These are phyloP conservation scores for Auricularia sp. DNA, from an alignment of 768 basidiomycete genomes.

Conservation along the genomic window DNA sequence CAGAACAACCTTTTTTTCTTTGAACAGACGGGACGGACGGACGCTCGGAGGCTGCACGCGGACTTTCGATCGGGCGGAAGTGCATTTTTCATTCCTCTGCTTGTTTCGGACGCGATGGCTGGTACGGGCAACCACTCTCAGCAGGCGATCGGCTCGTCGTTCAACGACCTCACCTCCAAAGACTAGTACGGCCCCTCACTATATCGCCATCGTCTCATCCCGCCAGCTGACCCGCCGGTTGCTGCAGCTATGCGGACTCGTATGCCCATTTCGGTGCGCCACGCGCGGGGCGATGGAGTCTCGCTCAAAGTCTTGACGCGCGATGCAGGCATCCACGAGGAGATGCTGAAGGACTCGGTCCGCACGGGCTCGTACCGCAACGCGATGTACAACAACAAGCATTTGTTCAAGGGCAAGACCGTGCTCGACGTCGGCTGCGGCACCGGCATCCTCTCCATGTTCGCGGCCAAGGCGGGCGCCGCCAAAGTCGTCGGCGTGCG, in stretches of 20 bases:
- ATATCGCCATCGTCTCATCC: background rate
- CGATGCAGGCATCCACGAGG: conserved; percentile 83
- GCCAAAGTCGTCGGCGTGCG: conserved; percentile 86
- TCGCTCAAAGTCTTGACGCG: background rate
- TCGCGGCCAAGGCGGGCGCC: conserved; percentile 92
- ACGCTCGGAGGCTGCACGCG: no score
- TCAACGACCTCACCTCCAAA: background rate
- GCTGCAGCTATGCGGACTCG: conserved; percentile 79
- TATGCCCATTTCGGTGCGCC: conserved; percentile 85
- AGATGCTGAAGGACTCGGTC: conserved; percentile 97
- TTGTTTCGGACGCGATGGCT: background rate
- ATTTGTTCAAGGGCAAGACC: conserved; percentile 93
- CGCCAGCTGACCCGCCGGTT: background rate
- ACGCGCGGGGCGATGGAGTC: background rate
- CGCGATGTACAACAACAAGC: conserved; percentile 88
- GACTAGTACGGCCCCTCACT: background rate
- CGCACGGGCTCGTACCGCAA: conserved; percentile 91
- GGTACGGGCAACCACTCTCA: background rate
- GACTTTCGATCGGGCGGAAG: no score
- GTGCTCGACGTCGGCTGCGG: conserved; percentile 98
- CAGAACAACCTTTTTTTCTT: no score
- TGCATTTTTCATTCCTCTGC: background rate
- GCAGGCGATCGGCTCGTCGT: background rate
- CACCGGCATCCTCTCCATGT: conserved; percentile 96
- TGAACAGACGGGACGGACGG: no score